Conservation (phyloP, 768 basidiomycete species). For the Leucocoprinus sp. region DNA sequence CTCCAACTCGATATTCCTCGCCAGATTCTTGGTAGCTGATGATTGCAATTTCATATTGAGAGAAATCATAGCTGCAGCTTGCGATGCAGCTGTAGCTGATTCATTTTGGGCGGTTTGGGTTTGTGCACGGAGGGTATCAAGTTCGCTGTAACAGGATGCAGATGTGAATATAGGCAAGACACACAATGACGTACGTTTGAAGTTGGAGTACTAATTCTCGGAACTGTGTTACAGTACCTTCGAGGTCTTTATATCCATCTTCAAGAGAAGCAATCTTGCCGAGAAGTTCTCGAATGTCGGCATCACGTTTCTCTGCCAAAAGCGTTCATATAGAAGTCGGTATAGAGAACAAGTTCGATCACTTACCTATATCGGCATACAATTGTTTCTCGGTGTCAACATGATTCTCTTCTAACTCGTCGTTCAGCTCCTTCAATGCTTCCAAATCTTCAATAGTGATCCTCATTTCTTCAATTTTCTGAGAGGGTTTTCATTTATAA, state of each 20-base stretch:
- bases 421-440: constrained; percentile 89
- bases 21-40: constrained; percentile 84
- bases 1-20: constrained; percentile 84
- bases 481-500: too few relatives aligned
- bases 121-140: constrained; percentile 75
- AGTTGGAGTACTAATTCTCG: constrained; percentile 81
- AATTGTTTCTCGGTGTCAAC: constrained; percentile 87
- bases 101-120: constrained; percentile 81
- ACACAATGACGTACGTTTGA: constrained; percentile 47
- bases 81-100: constrained; percentile 74
- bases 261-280: constrained; percentile 63
- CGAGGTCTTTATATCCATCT: constrained; percentile 77
- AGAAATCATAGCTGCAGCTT: constrained; percentile 90
- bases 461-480: constrained; percentile 98
- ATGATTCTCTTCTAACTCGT: constrained; percentile 96
- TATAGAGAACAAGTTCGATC: background rate
- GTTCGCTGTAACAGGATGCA: constrained; percentile 67
- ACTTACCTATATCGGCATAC: constrained; percentile 80
- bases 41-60: constrained; percentile 93
- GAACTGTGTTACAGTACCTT: constrained; percentile 86
- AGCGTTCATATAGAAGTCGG: background rate
- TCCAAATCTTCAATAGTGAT: constrained; percentile 95
- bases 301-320: constrained; percentile 51
- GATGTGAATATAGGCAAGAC: background rate
- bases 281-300: constrained; percentile 56